Base-by-base conservation (phyloP, 2,329 filamentous ascomycete genomes). In the Thermothelomyces thermophilus region DNA sequence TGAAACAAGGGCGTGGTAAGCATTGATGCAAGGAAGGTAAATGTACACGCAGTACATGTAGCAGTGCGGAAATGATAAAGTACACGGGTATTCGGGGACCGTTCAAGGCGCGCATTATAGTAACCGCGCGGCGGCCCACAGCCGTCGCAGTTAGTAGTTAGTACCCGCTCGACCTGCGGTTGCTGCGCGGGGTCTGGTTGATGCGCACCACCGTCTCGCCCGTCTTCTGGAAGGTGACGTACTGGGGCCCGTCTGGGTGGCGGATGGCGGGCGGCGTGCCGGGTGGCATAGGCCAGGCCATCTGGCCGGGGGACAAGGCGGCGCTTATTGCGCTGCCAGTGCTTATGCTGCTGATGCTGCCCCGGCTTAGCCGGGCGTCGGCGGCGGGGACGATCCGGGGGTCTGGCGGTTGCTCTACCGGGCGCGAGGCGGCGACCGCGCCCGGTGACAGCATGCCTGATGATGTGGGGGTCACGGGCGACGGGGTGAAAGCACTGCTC, bases 231-330 rank as follows among this genome's bases (percentile, higher is more conserved):
- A 57, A 55, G 20, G 54, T 39, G 16, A 57, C 35, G 41, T 52
- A 54, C n/a, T 45, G 52, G 24, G 40, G 40, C 17, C 43, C 49
- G 4, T 53, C 44, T 17, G 44, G 44, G 7, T 28, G 28, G 2
- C 36, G 33, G 10, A 52, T 46, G 7, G 46, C 47, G 5, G 55
- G 40, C 16, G 55, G 46, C 24, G 55, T 49, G 10, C 42, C 42
- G 2, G 53, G 51, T 7, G 55, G 55, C 51, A 57, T 54, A n/a
- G 53, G 55, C 50, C 53, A 57, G 5, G 51, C 43, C 46, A 54
- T 54, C 40, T 55, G 55, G 3, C 52, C 52, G 1, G 53, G 55
- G 5, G 49, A 35, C 16, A 57, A 22, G 24, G 46, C 54, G 10
- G 51, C 53, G 20, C 53, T 56, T 16, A 52, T 37, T 6, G 35